phyloP scores from a whole-genome alignment of 1,139 yeast genomes.

The Taphrina confusa region DNA sequence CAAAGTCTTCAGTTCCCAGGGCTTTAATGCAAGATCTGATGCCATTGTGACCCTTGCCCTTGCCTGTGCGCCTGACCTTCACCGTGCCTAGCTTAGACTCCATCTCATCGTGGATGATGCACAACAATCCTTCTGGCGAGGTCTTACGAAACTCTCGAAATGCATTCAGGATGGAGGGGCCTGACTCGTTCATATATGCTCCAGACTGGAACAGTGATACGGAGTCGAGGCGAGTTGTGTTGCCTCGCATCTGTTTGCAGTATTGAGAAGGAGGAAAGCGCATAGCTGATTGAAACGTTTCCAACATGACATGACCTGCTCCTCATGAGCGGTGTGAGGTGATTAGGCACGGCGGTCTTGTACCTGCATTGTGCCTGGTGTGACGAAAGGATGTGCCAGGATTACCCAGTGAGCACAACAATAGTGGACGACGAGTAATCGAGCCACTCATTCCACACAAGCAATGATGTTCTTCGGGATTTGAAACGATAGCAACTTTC shows the following conservation, averaged over 20 bases:
- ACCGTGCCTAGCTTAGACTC: slow-evolving; percentile 22
- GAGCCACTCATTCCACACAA: no score
- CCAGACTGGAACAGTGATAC: slow-evolving; percentile 16
- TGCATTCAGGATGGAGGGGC: slow-evolving; percentile 8
- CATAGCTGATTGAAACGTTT: slow-evolving; percentile 7
- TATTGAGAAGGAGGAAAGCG: not conserved
- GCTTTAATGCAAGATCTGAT: slow-evolving; percentile 21
- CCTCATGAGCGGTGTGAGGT: not conserved
- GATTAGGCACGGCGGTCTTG: not conserved
- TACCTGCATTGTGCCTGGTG: slow-evolving; percentile 31
- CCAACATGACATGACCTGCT: slow-evolving; percentile 18
- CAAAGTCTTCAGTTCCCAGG: slow-evolving; percentile 16
- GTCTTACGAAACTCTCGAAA: not conserved
- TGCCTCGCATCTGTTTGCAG: not conserved
- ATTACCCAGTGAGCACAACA: slow-evolving; percentile 14
- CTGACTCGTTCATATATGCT: slow-evolving; percentile 26
- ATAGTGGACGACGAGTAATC: slow-evolving; percentile 6
- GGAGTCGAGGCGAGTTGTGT: not conserved
- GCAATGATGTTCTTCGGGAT: no score
- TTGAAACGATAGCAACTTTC: no score
- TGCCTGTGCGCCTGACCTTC: slow-evolving; percentile 7
- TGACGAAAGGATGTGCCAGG: slow-evolving; percentile 3
- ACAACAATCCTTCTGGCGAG: slow-evolving; percentile 6
- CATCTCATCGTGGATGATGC: slow-evolving; percentile 32
- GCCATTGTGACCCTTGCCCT: slow-evolving; percentile 33